Evolutionary conservation across 2,329 filamentous ascomycete species (phyloP).

Genomic region (Emmonsiellopsis sp.): DNA sequence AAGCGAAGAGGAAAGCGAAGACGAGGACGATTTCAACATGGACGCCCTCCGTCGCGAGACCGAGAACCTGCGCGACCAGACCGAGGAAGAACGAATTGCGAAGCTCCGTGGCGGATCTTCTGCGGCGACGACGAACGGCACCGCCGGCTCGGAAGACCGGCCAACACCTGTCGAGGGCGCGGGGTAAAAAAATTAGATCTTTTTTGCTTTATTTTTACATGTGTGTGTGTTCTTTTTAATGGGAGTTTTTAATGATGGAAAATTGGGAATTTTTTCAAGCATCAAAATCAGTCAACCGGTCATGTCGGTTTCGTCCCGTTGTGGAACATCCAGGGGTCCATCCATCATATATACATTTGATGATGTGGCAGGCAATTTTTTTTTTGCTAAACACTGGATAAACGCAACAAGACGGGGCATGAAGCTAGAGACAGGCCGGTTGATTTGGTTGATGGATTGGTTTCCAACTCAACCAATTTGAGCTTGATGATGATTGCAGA

Average conservation of each 20-base stretch:
- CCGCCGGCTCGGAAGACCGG: neutral
- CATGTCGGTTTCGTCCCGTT: too few species aligned
- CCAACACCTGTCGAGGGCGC: conserved; percentile 7
- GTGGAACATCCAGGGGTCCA: too few species aligned
- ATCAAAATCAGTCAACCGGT: too few species aligned
- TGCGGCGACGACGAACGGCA: neutral
- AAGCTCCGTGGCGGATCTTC: conserved; percentile 21
- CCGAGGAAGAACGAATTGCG: conserved; percentile 63
- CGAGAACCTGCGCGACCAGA: conserved; percentile 83
- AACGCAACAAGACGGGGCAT: too few species aligned
- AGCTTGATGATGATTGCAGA: neutral
- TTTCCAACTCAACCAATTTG: neutral
- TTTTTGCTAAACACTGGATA: too few species aligned
- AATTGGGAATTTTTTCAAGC: too few species aligned
- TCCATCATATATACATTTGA: too few species aligned
- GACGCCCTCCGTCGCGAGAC: conserved; percentile 44
- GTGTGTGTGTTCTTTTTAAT: too few species aligned
- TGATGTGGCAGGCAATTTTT: too few species aligned
- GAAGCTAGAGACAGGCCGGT: too few species aligned
- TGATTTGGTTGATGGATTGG: neutral
- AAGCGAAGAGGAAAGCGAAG: conserved; percentile 52
- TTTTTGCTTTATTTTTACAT: neutral
- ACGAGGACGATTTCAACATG: conserved; percentile 48
- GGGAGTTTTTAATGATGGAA: too few species aligned
- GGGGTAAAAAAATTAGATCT: neutral